Percentiles rank a stretch among this genome's conserved stretches.
Evolutionary conservation across 495 filamentous ascomycete species (phyloP).

Genomic region (Penicillium canescens): DNA sequence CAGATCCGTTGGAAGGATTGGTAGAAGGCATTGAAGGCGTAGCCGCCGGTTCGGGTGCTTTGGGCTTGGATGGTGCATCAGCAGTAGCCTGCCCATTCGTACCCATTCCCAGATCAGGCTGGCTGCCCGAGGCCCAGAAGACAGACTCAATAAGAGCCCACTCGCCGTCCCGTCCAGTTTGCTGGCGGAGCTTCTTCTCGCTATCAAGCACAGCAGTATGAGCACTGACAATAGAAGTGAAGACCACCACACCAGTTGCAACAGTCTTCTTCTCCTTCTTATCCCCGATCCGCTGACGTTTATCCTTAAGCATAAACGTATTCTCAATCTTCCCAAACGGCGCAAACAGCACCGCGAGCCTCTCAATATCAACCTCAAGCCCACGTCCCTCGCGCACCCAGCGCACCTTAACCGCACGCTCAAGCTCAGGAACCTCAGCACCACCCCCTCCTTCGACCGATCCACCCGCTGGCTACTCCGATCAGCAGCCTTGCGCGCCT

Average conservation of each 20-base stretch:
- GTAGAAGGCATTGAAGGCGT: conserved; percentile 19
- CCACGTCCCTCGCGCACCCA: conserved; percentile 54
- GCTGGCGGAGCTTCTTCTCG: conserved; percentile 38
- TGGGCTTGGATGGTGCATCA: conserved; percentile 17
- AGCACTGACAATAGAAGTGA: conserved; percentile 58
- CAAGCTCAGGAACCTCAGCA: conserved; percentile 53
- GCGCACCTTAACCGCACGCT: conserved; percentile 60
- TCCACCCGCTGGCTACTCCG: conserved; percentile 39
- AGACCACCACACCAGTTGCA: conserved; percentile 57
- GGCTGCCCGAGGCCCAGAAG: conserved; percentile 54
- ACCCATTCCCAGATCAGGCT: conserved; percentile 43
- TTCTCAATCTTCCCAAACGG: conserved; percentile 59
- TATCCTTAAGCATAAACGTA: conserved; percentile 54
- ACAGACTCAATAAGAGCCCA: conserved; percentile 55
- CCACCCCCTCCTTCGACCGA: conserved; percentile 40
- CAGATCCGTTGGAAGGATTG: conserved; percentile 16
- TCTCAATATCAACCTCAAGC: conserved; percentile 43
- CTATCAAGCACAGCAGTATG: conserved; percentile 60
- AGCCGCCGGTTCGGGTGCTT: conserved; percentile 7
- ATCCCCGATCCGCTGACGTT: conserved; percentile 50
- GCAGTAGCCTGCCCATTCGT: conserved; percentile 8
- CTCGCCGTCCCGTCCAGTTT: conserved; percentile 27
- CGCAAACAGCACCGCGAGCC: conserved; percentile 45
- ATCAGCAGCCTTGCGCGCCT: conserved; percentile 31
- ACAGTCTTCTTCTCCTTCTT: conserved; percentile 55